phyloP scores from a whole-genome alignment of 257 asterid species.

The Hygrophila difformis region DNA sequence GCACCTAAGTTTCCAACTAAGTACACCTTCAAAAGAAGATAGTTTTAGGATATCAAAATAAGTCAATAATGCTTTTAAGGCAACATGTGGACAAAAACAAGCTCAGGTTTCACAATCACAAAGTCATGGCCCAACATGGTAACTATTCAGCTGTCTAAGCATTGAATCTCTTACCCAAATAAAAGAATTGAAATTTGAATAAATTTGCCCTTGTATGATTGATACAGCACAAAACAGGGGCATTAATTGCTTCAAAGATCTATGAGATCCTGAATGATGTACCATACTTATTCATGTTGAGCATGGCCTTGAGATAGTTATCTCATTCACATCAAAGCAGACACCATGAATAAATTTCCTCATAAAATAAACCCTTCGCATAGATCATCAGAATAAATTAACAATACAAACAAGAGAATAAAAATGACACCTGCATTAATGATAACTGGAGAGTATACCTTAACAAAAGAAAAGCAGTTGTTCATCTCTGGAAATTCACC shows the following conservation, averaged over 20 bases:
- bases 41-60: neutral
- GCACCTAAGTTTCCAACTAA: constrained; percentile 8
- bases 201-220: constrained; percentile 7
- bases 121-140: neutral
- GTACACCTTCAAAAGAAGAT: constrained; percentile 6
- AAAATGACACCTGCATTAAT: constrained; percentile 1
- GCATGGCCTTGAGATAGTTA: constrained; percentile 5
- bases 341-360: neutral
- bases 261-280: neutral
- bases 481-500: constrained; percentile 71
- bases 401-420: constrained; percentile 8
- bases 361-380: neutral
- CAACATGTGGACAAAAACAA: neutral
- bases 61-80: neutral
- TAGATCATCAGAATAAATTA: constrained; percentile 4
- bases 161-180: too few species aligned
- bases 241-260: neutral
- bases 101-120: neutral
- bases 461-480: constrained; percentile 86
- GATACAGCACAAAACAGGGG: neutral
- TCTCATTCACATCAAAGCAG: neutral
- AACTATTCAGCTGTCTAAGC: too few species aligned
- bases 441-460: constrained; percentile 35
- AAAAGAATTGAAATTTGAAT: neutral
- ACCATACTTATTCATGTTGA: neutral